Base-by-base conservation (phyloP, 306 rosid genomes). In the Cyamopsis tetragonoloba region DNA sequence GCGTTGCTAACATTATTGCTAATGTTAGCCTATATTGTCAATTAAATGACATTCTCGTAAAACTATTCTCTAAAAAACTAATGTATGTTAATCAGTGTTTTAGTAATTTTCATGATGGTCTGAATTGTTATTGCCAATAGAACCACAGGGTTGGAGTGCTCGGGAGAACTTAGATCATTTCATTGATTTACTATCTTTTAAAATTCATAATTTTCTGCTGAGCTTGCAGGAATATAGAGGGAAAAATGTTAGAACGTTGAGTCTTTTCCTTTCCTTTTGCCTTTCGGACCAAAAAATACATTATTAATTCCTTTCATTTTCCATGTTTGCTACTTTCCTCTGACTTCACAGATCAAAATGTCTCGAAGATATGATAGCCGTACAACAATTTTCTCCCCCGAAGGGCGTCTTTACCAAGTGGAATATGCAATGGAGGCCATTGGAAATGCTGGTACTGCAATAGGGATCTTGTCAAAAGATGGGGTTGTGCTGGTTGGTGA, bases 401-500 rank as follows among this genome's bases (percentile, higher is more conserved):
- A 81, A 50, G 85, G 85, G 4, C 82, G 82, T 57, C 85, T 81
- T 56, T 81, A 81, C 77, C 85, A 81, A 68, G 85, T 81, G 34
- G 85, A 81, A 64, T 81, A 81, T 50, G 85, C 85, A 32, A 81
- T 81, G 82, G 85, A 81, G 56, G 85, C 85, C 14, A 81, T 81
- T 8, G 85, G 85, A 9, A 81, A 81, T 42, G 82, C 85, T 42
- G 85, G 85, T 57, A 62, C 85, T 54, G 85, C 85, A 28, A 81
- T 81, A 26, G 85, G 85, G 48, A 81, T 81, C 77, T 73, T 81
- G 50, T 77, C 85, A 3, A 81, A 77, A 77, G 82, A 73, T 15
- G 85, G 85, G 20, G 80, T 81, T 32, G 82, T 73, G 47, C 50
- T 81, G 58, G 82, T 81, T 14, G 85, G 85, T n/a, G 85, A 81